phyloP scores from a whole-genome alignment of 768 basidiomycete genomes.

The Cyclocybe aegerita region DNA sequence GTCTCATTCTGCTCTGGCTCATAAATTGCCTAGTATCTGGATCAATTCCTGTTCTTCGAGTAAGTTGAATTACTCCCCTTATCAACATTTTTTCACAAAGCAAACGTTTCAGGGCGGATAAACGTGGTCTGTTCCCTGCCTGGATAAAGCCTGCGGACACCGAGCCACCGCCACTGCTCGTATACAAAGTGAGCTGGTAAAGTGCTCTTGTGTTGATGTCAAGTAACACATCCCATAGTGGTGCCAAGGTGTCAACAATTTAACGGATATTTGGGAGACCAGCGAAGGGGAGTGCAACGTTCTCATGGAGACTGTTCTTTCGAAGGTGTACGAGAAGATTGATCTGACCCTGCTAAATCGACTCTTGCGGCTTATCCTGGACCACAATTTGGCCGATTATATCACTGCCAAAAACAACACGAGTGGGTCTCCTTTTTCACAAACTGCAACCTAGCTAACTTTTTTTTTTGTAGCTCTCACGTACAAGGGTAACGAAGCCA shows the following conservation, averaged over 20 bases:
- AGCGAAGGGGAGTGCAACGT: constrained; percentile 97
- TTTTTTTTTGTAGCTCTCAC: constrained; percentile 55
- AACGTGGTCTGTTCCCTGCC: constrained; percentile 94
- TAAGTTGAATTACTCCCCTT: constrained; percentile 22
- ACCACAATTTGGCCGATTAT: constrained; percentile 98
- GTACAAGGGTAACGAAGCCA: constrained; percentile 63
- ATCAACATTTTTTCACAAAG: not conserved
- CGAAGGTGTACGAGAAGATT: constrained; percentile 99
- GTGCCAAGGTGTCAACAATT: constrained; percentile 99
- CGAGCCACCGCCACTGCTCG: constrained; percentile 93
- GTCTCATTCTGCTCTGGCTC: constrained; percentile 7
- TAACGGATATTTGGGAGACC: constrained; percentile 98
- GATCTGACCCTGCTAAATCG: constrained; percentile 96
- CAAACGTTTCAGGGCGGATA: constrained; percentile 66
- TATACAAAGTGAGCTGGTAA: constrained; percentile 69
- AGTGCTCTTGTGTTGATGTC: not conserved
- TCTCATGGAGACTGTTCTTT: constrained; percentile 97
- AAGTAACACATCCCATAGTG: constrained; percentile 43
- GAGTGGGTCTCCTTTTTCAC: constrained; percentile 30
- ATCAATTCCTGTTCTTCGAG: constrained; percentile 99
- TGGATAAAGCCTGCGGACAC: constrained; percentile 99
- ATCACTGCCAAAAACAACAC: constrained; percentile 99
- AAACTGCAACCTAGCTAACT: not conserved
- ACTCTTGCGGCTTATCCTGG: constrained; percentile 91
- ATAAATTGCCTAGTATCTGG: constrained; percentile 64